phyloP scores from a whole-genome alignment of 2,329 filamentous ascomycete species.

The Curvularia sp. region DNA sequence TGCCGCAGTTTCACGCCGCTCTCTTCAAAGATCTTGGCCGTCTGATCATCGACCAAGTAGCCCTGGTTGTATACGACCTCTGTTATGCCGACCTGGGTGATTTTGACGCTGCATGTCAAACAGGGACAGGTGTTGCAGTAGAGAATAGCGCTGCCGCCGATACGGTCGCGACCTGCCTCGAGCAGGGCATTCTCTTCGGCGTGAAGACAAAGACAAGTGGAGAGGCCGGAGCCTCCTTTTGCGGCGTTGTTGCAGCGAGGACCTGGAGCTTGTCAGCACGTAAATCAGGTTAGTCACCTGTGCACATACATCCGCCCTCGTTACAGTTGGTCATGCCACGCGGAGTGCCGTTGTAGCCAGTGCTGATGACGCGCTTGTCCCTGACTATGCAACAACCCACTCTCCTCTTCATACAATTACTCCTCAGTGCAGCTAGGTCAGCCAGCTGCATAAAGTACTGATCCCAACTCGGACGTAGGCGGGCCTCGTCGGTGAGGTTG shows the following conservation, averaged over 20 bases:
- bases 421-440: slow-evolving; percentile 84
- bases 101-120: slow-evolving; percentile 97
- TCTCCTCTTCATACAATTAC: slow-evolving; percentile 97
- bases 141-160: slow-evolving; percentile 79
- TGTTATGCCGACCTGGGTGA: slow-evolving; percentile 91
- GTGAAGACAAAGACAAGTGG: slow-evolving; percentile 94
- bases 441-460: slow-evolving; percentile 99
- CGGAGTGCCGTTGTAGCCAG: slow-evolving; percentile 98
- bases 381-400: slow-evolving; percentile 93
- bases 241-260: slow-evolving; percentile 80
- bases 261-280: slow-evolving; percentile 45
- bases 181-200: slow-evolving; percentile 97
- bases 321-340: slow-evolving; percentile 87
- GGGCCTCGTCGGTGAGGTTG: slow-evolving; percentile 77
- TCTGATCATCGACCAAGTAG: slow-evolving; percentile 89
- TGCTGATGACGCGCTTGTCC: slow-evolving; percentile 86
- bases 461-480: slow-evolving; percentile 91
- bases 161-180: slow-evolving; percentile 90
- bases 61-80: slow-evolving; percentile 95
- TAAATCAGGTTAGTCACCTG: background rate
- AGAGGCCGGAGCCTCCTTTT: slow-evolving; percentile 73
- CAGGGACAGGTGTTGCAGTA: slow-evolving; percentile 98
- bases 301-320: slow-evolving; percentile 77
- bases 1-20: slow-evolving; percentile 86
- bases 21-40: slow-evolving; percentile 80